Evolutionary conservation across 1,284 basidiomycete species (phyloP).

Genomic region (Sanghuangporus sanghuang): DNA sequence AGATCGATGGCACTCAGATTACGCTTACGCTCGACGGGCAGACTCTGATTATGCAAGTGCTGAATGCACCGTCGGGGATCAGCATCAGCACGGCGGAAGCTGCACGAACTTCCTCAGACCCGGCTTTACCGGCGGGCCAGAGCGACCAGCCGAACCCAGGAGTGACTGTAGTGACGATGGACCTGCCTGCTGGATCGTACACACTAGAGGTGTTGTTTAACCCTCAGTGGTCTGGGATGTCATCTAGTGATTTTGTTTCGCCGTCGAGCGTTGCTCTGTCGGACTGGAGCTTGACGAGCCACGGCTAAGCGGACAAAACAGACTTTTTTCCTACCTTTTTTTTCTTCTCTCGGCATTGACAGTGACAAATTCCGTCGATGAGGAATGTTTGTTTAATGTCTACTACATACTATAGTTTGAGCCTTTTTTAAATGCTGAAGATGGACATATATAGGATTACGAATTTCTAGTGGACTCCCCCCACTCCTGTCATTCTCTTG

Average conservation of each 20-base stretch:
- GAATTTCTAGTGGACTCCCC: neutral
- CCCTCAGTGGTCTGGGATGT: conserved; percentile 74
- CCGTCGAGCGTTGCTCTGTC: conserved; percentile 62
- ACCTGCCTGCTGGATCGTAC: conserved; percentile 64
- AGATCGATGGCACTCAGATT: conserved; percentile 51
- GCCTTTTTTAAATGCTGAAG: neutral
- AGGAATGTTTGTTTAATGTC: conserved; percentile 4
- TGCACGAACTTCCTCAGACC: conserved; percentile 55
- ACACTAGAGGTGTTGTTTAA: conserved; percentile 79
- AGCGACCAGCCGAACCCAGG: conserved; percentile 74
- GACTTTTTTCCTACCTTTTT: conserved; percentile 9
- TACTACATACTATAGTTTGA: conserved; percentile 1
- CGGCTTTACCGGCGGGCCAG: conserved; percentile 47
- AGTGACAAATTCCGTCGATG: neutral
- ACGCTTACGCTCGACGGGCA: conserved; percentile 44
- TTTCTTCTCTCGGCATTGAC: conserved; percentile 13
- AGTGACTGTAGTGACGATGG: conserved; percentile 78
- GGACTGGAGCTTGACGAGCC: conserved; percentile 70
- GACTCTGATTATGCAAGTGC: conserved; percentile 42
- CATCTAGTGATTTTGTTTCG: conserved; percentile 54
- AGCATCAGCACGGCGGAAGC: conserved; percentile 44
- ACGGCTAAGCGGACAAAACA: conserved; percentile 36
- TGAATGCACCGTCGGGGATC: conserved; percentile 60
- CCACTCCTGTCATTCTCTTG: neutral
- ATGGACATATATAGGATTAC: neutral